These are phyloP conservation scores for Hyparrhenia diplandra DNA, from an alignment of 176 grass and related monocot species.

Conservation along the genomic window DNA sequence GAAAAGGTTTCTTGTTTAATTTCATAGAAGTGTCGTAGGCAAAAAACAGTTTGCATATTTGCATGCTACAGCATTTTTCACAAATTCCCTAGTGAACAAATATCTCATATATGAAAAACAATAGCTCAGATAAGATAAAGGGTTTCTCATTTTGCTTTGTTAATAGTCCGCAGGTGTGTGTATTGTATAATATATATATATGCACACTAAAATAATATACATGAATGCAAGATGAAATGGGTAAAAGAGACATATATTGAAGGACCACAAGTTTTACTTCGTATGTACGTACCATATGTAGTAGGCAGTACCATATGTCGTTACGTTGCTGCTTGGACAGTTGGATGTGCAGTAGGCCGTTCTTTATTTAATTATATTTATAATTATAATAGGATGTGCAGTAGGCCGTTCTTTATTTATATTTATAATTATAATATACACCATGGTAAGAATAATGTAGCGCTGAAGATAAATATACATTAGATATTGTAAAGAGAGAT, in stretches of 20 bases:
- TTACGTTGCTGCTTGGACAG: background rate
- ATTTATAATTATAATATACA: too few species aligned
- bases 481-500: background rate
- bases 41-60: constrained; percentile 2
- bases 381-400: too few species aligned
- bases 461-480: background rate
- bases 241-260: constrained; percentile 17
- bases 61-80: background rate
- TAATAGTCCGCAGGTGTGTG: too few species aligned
- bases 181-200: too few species aligned
- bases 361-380: too few species aligned
- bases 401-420: constrained; percentile 1
- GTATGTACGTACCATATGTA: background rate
- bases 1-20: background rate
- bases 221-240: background rate
- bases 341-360: constrained; percentile 14
- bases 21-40: background rate
- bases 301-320: too few species aligned
- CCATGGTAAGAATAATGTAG: background rate
- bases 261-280: constrained; percentile 5
- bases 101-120: background rate
- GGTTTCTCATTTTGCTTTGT: too few species aligned
- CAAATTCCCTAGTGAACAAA: background rate
- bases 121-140: background rate
- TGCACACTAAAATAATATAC: background rate